phyloP scores from a whole-genome alignment of 345 rosid genomes.

The Aethionema arabicum region DNA sequence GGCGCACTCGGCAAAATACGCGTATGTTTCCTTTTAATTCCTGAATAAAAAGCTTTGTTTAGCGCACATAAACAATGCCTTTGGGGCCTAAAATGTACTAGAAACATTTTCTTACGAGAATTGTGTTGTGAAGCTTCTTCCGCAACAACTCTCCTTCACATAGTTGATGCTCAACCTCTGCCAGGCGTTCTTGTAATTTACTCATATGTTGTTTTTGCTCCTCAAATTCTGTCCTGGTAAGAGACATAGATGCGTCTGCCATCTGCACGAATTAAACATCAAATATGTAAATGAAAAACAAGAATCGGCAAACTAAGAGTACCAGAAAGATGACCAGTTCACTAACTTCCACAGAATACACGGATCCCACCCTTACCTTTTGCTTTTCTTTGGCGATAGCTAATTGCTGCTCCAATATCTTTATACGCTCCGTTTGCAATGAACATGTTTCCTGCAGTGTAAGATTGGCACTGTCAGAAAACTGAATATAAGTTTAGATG shows the following conservation, averaged over 20 bases:
- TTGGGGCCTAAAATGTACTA: neutral
- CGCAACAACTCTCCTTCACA: slow-evolving; percentile 75
- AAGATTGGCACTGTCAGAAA: neutral
- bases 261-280: slow-evolving; percentile 41
- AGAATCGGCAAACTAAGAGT: neutral
- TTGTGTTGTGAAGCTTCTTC: slow-evolving; percentile 86
- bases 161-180: slow-evolving; percentile 58
- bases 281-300: slow-evolving; percentile 2
- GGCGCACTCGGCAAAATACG: slow-evolving; percentile 94
- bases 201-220: slow-evolving; percentile 43
- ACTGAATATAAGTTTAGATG: slow-evolving; percentile 11
- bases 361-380: slow-evolving; percentile 50
- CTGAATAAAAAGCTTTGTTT: slow-evolving; percentile 37
- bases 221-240: slow-evolving; percentile 52
- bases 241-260: slow-evolving; percentile 53
- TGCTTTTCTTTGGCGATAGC: slow-evolving; percentile 71
- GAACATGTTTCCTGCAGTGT: slow-evolving; percentile 70
- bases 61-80: neutral
- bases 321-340: neutral
- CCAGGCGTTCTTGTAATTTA: slow-evolving; percentile 58
- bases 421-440: slow-evolving; percentile 70
- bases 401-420: slow-evolving; percentile 57
- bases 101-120: slow-evolving; percentile 51
- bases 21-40: slow-evolving; percentile 98
- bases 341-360: neutral